Evolutionary conservation across 345 rosid genomes (phyloP).

Genomic region (Stellera chamaejasme): DNA sequence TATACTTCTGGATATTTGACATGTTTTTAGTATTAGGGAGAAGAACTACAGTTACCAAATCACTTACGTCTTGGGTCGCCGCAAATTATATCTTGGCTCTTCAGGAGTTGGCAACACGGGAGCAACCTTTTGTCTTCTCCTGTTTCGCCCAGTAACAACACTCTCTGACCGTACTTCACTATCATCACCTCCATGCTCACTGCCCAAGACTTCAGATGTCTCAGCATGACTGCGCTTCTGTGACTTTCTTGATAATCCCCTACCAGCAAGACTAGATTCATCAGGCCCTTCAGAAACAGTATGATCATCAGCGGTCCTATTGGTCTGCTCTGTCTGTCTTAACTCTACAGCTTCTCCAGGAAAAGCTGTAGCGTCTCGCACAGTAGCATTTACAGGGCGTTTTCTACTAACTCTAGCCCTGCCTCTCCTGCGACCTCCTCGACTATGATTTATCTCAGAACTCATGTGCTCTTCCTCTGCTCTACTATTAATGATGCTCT

Average conservation of each 20-base stretch:
- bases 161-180: conserved; percentile 69
- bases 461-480: conserved; percentile 42
- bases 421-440: conserved; percentile 39
- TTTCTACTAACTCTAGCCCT: conserved; percentile 51
- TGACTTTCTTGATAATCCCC: conserved; percentile 38
- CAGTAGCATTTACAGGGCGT: conserved; percentile 71
- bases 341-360: conserved; percentile 47
- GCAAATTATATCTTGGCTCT: conserved; percentile 59
- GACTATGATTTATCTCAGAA: conserved; percentile 36
- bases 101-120: conserved; percentile 27
- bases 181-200: conserved; percentile 53
- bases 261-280: conserved; percentile 46
- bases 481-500: conserved; percentile 44
- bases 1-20: no score
- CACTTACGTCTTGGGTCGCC: conserved; percentile 61
- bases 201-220: conserved; percentile 40
- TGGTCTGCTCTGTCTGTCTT: conserved; percentile 35
- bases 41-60: background rate
- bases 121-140: conserved; percentile 56
- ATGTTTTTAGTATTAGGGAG: background rate
- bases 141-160: conserved; percentile 45
- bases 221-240: conserved; percentile 55
- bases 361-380: conserved; percentile 61
- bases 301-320: conserved; percentile 37
- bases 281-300: conserved; percentile 38